A percentile compares a stretch with the other conserved stretches of the same genome.
Conservation (phyloP, 257 asterid species). For the Coffea canephora region DNA sequence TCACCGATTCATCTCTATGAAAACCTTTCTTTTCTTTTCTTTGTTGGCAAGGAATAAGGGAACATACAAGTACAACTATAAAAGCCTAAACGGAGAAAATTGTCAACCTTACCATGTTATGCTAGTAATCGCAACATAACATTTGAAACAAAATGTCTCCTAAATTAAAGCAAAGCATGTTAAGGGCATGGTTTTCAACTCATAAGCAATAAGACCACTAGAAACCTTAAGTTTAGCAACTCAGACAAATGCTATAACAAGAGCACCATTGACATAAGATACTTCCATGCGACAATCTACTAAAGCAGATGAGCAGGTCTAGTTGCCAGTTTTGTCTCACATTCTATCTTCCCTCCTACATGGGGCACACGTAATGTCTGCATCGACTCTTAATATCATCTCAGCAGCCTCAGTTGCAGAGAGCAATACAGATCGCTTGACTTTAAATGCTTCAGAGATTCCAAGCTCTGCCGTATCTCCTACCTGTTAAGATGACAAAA, state of each 20-base stretch:
- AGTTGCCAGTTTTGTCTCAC: slow-evolving; percentile 30
- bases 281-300: not conserved
- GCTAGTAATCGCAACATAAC: not conserved
- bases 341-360: slow-evolving; percentile 78
- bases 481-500: slow-evolving; percentile 43
- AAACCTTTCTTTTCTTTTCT: too few relatives aligned
- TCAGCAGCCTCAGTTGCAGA: slow-evolving; percentile 96
- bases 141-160: not conserved
- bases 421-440: slow-evolving; percentile 75
- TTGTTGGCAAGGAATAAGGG: not conserved
- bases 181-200: not conserved
- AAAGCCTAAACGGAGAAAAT: not conserved
- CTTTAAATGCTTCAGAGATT: slow-evolving; percentile 83
- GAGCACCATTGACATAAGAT: not conserved
- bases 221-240: not conserved
- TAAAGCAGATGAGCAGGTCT: not conserved
- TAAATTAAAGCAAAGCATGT: not conserved
- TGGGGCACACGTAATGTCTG: slow-evolving; percentile 82
- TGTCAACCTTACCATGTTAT: not conserved
- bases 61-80: not conserved
- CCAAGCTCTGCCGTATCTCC: slow-evolving; percentile 80
- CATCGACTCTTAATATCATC: slow-evolving; percentile 84
- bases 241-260: too few relatives aligned
- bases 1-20: too few relatives aligned
- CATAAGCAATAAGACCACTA: too few relatives aligned